phyloP scores from a whole-genome alignment of 148 eudicot species.

The Linanthus parryae region DNA sequence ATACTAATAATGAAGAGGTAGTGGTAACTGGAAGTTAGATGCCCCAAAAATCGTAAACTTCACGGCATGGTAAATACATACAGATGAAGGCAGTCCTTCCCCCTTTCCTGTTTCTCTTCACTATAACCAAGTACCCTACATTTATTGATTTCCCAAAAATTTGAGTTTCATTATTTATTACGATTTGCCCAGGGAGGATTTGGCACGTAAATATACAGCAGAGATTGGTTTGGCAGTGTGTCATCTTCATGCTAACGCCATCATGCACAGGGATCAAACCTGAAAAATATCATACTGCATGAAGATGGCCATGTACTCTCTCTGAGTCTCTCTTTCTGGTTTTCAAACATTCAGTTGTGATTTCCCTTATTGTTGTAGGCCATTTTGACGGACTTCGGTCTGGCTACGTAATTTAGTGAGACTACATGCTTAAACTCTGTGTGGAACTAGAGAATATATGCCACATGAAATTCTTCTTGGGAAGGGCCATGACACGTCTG shows the following conservation, averaged over 20 bases:
- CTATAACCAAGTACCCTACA: too few relatives aligned
- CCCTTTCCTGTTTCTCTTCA: too few relatives aligned
- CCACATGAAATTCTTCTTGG: constrained; percentile 86
- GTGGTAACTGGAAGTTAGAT: too few relatives aligned
- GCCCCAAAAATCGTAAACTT: too few relatives aligned
- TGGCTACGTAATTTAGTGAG: constrained; percentile 75
- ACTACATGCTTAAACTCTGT: constrained; percentile 70
- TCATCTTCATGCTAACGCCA: constrained; percentile 86
- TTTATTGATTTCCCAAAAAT: not conserved
- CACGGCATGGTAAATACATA: too few relatives aligned
- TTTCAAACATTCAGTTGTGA: not conserved
- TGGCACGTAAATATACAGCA: constrained; percentile 82
- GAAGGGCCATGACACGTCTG: constrained; percentile 87
- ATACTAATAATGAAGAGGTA: too few relatives aligned
- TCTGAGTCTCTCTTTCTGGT: not conserved
- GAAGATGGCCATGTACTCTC: constrained; percentile 83
- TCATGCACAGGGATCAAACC: constrained; percentile 98
- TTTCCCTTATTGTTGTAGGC: constrained; percentile 34
- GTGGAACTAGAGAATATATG: constrained; percentile 91
- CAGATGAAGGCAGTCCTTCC: too few relatives aligned
- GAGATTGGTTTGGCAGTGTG: constrained; percentile 93
- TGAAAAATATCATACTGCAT: constrained; percentile 85
- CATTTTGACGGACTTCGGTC: constrained; percentile 79
- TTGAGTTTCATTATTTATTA: not conserved
- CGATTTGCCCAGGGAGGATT: constrained; percentile 69